These are phyloP conservation scores for Pseudogymnoascus sp. DNA, from an alignment of 2,329 filamentous ascomycete genomes.

Conservation along the genomic window DNA sequence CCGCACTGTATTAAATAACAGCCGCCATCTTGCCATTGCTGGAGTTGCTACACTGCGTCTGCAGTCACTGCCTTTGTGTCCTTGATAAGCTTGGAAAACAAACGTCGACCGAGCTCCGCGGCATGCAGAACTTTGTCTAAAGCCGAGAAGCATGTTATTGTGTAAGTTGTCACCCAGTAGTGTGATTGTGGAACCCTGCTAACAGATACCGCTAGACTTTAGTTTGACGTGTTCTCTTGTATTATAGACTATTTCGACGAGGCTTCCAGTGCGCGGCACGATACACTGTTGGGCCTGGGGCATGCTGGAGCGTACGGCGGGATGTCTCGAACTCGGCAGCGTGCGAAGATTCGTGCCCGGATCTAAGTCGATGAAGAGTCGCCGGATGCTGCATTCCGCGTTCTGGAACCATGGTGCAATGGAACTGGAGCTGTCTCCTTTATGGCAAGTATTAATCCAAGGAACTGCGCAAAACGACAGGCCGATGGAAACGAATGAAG, in stretches of 20 bases:
- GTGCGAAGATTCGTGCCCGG: conserved; percentile 40
- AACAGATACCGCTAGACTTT: background rate
- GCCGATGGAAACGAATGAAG: conserved; percentile 11
- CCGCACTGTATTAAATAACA: background rate
- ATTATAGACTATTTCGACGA: conserved; percentile 8
- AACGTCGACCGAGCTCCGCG: background rate
- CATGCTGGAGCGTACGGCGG: conserved; percentile 52
- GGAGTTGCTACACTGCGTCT: too few relatives aligned
- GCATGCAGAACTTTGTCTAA: conserved; percentile 6
- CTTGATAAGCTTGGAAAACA: background rate
- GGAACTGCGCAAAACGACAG: conserved; percentile 14
- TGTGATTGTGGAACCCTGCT: background rate
- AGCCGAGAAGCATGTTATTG: conserved; percentile 18
- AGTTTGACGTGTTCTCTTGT: conserved; percentile 6
- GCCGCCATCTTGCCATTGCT: background rate
- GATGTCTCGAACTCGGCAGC: conserved; percentile 49
- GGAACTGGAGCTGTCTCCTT: conserved; percentile 25
- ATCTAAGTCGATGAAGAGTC: conserved; percentile 26
- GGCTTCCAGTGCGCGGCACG: background rate
- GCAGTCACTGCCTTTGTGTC: background rate
- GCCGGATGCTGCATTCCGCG: conserved; percentile 43
- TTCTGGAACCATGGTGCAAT: conserved; percentile 48
- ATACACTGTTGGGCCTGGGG: conserved; percentile 24
- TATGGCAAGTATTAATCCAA: conserved; percentile 23
- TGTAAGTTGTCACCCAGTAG: conserved; percentile 11